Percentiles rank a stretch among this genome's conserved stretches.
Conservation (phyloP, 352 stramenopile genomes). For the Pythium chondricola region DNA sequence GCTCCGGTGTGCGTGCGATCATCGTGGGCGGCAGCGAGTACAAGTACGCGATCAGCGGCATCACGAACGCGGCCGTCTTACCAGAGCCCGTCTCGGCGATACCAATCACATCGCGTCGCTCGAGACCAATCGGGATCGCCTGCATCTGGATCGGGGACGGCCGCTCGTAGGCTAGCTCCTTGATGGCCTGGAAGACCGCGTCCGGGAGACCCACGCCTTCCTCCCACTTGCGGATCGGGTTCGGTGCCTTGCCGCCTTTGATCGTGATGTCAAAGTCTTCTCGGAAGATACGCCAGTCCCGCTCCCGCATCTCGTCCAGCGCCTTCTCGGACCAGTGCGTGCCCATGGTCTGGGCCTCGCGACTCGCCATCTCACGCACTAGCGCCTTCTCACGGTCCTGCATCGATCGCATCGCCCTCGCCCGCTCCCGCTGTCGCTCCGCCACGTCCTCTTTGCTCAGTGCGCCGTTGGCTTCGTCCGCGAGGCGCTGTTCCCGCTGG, state of each 20-base stretch:
- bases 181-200: slow-evolving; percentile 86
- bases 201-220: slow-evolving; percentile 63
- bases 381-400: slow-evolving; percentile 51
- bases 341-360: slow-evolving; percentile 65
- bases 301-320: slow-evolving; percentile 91
- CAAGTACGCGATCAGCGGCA: slow-evolving; percentile 96
- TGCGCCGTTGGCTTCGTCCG: slow-evolving; percentile 53
- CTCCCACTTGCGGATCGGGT: slow-evolving; percentile 92
- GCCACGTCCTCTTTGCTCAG: slow-evolving; percentile 59
- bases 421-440: slow-evolving; percentile 58
- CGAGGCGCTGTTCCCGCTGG: slow-evolving; percentile 69
- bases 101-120: slow-evolving; percentile 97
- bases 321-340: slow-evolving; percentile 93
- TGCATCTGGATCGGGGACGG: slow-evolving; percentile 99
- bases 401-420: slow-evolving; percentile 65
- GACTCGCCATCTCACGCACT: slow-evolving; percentile 60
- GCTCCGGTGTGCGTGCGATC: slow-evolving; percentile 84
- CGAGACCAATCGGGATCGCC: slow-evolving; percentile 95
- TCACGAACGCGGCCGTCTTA: slow-evolving; percentile 98
- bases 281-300: slow-evolving; percentile 99
- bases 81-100: slow-evolving; percentile 98
- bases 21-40: slow-evolving; percentile 84
- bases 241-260: slow-evolving; percentile 79
- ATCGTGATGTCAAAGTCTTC: slow-evolving; percentile 99
- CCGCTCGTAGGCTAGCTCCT: slow-evolving; percentile 91